A percentile compares a stretch with the other conserved stretches of the same genome.
Evolutionary conservation across 176 grass and related monocot genomes (phyloP).

Genomic region (Carex pumila): DNA sequence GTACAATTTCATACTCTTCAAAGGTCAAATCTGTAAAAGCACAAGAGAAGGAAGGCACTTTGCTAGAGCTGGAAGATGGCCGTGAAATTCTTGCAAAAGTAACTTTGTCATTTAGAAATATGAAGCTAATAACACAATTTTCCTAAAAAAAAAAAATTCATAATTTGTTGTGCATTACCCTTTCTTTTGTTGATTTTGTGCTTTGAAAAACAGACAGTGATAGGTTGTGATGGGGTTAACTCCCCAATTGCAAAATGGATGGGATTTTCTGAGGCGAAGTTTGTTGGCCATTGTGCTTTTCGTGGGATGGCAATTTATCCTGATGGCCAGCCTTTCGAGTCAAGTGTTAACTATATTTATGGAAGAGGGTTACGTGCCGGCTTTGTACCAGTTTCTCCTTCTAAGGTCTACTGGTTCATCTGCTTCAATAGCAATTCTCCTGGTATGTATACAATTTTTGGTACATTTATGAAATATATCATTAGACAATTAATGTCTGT

Average conservation of each 20-base stretch:
- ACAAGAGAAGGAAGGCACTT: conserved; percentile 48
- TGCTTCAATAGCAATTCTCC: conserved; percentile 71
- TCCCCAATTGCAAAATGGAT: conserved; percentile 86
- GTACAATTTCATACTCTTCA: conserved; percentile 66
- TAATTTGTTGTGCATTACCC: background rate
- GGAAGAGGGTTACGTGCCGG: conserved; percentile 76
- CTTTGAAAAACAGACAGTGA: conserved; percentile 42
- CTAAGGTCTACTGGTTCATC: conserved; percentile 93
- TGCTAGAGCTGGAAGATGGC: conserved; percentile 74
- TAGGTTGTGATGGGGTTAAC: conserved; percentile 78
- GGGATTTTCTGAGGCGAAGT: conserved; percentile 77
- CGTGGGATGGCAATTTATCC: conserved; percentile 71
- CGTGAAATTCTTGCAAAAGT: conserved; percentile 50
- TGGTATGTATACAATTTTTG: conserved; percentile 20
- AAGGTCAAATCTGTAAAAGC: conserved; percentile 48
- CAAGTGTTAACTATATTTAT: conserved; percentile 90
- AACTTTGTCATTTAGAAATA: conserved; percentile 4
- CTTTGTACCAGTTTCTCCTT: conserved; percentile 72
- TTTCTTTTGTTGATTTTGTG: background rate
- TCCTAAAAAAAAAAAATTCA: background rate
- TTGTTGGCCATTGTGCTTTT: conserved; percentile 78
- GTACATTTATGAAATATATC: background rate
- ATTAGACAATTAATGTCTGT: background rate
- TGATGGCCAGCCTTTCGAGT: conserved; percentile 52
- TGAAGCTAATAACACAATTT: background rate